Base-by-base conservation (phyloP, 345 rosid species). In the Boechera stricta region DNA sequence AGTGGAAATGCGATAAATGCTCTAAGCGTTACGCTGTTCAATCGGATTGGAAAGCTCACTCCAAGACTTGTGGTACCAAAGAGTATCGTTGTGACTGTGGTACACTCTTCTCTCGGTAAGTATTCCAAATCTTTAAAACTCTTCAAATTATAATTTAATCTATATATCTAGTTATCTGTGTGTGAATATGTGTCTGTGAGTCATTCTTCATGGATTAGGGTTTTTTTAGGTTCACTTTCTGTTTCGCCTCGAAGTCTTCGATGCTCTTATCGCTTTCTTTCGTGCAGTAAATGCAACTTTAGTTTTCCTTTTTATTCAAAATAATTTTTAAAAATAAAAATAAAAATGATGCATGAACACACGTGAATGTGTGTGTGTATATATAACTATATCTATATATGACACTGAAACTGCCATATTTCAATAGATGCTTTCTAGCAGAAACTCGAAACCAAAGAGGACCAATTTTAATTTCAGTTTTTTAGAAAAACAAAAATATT, bases 1-100 rank as follows among this genome's bases (percentile, higher is more conserved):
- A 87, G 67, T 90, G 96, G 96, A 90, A 90, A 87, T 90, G 96
- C 16, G 96, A 90, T 65, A 88, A 90, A 74, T 90, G 96, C 55
- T 87, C 93, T 0, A 90, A 90, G 79, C 56, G 85, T 11, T 90
- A 90, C 61, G 96, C 96, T 33, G 96, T 90, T 51, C 91, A 90
- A 56, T 90, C 96, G 2, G 96, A 90, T 79, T 90, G 93, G 96
- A 90, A 90, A 79, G 96, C 96, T 54, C 96, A 90, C 80, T 88
- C 90, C 8, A 90, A 90, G 42, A 90, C 91, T 45, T 90, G 96
- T 59, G 96, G 96, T 54, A 90, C 96, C 18, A 61, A 91, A 76
- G 96, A 90, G 64, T 90, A 88, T 74, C 76, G 90, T 71, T 90
- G 96, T 73, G 93, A 88, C 72, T 90, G 96, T 76, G 93, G 96